Percentiles rank a stretch among this genome's conserved stretches.
These are phyloP conservation scores for Paecilomyces sp. DNA, from an alignment of 2,329 filamentous ascomycete genomes.

Conservation along the genomic window DNA sequence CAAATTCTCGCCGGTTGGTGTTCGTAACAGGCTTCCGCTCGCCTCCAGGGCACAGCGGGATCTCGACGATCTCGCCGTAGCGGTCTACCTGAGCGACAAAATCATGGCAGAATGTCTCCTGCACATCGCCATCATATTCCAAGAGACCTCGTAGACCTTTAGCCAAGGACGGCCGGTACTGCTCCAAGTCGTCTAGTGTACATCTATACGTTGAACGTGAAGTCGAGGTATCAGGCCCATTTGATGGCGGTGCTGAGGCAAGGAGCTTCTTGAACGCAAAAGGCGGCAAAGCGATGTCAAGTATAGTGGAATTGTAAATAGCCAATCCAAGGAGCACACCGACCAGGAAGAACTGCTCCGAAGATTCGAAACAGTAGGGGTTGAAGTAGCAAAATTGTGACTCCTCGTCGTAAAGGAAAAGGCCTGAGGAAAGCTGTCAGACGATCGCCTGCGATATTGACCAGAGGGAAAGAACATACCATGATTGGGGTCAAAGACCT, in stretches of 20 bases:
- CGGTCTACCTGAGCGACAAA: conserved; percentile 72
- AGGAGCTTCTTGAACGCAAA: conserved; percentile 86
- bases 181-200: conserved; percentile 72
- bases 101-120: conserved; percentile 70
- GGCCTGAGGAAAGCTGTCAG: conserved; percentile 46
- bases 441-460: neutral
- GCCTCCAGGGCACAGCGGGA: conserved; percentile 68
- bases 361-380: conserved; percentile 79
- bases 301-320: conserved; percentile 90
- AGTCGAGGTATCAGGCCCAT: conserved; percentile 50
- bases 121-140: conserved; percentile 77
- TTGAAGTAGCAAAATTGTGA: conserved; percentile 92
- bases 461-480: conserved; percentile 47
- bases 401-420: conserved; percentile 88
- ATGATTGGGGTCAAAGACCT: conserved; percentile 86
- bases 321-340: conserved; percentile 81
- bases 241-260: conserved; percentile 61
- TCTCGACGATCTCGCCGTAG: conserved; percentile 60
- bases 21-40: conserved; percentile 74
- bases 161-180: conserved; percentile 71
- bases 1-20: conserved; percentile 74
- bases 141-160: conserved; percentile 68
- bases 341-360: conserved; percentile 85
- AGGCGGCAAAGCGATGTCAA: conserved; percentile 79
- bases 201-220: conserved; percentile 58